Conservation (phyloP, 257 asterid genomes). For the Solanum virginianum region DNA sequence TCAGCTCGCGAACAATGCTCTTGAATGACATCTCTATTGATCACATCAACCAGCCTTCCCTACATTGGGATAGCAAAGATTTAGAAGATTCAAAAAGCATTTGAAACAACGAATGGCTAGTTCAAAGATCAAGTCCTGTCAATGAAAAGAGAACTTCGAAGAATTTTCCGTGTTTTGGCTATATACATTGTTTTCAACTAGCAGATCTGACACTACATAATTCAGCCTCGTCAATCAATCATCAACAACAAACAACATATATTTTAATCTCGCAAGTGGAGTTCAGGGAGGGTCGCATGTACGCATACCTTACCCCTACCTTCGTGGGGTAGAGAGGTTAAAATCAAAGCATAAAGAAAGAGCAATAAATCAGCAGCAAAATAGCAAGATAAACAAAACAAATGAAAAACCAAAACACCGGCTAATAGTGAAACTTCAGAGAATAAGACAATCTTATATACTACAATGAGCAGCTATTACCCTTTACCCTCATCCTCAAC, state of each 20-base stretch:
- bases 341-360: not conserved
- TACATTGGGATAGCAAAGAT: not conserved
- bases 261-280: not conserved
- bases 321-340: not conserved
- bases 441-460: not conserved
- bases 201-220: not conserved
- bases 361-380: not conserved
- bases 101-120: not conserved
- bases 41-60: not conserved
- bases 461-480: not conserved
- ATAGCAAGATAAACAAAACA: not conserved
- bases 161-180: not conserved
- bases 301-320: not conserved
- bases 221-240: not conserved
- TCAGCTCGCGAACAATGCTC: constrained; percentile 14
- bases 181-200: not conserved
- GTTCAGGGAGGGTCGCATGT: not conserved
- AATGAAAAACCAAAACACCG: not conserved
- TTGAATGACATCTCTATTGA: constrained; percentile 11
- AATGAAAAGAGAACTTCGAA: not conserved
- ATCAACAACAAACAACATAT: not conserved
- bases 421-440: not conserved
- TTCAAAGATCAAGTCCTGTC: not conserved
- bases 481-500: not conserved
- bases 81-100: not conserved